These are phyloP conservation scores for Cyberlindnera subsufficiens DNA, from an alignment of 805 yeast species.

Conservation along the genomic window DNA sequence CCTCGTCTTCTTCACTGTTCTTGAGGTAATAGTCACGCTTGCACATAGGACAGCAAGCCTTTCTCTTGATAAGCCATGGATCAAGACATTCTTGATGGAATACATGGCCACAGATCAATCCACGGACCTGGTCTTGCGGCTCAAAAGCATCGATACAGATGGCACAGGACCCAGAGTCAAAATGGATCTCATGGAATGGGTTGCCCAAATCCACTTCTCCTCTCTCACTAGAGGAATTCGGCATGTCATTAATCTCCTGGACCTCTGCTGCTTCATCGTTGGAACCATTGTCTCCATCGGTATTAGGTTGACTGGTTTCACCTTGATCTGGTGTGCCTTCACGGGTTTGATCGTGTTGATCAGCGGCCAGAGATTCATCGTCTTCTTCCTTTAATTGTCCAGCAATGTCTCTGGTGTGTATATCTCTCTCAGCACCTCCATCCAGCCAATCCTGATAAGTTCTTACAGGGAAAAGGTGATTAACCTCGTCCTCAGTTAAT, in stretches of 20 bases:
- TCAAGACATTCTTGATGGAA: constrained; percentile 76
- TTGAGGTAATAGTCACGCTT: constrained; percentile 54
- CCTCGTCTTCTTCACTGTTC: constrained; percentile 14
- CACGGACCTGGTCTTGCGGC: constrained; percentile 60
- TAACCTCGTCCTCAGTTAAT: constrained; percentile 52
- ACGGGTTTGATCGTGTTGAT: constrained; percentile 1
- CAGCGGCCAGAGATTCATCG: constrained; percentile 12
- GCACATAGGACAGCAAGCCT: constrained; percentile 83
- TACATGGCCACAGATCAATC: constrained; percentile 76
- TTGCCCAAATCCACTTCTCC: constrained; percentile 17
- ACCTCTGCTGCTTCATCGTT: background rate
- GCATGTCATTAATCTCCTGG: too few relatives aligned
- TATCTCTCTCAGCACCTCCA: constrained; percentile 53
- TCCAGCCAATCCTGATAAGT: constrained; percentile 55
- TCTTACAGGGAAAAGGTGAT: constrained; percentile 50
- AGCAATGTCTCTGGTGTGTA: constrained; percentile 32
- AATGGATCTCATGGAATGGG: constrained; percentile 32
- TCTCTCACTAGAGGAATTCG: too few relatives aligned
- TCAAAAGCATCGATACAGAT: constrained; percentile 68
- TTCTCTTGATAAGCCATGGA: constrained; percentile 71
- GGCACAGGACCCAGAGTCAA: constrained; percentile 68
- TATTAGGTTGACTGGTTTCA: too few relatives aligned
- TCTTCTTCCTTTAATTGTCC: constrained; percentile 32
- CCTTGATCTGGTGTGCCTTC: too few relatives aligned
- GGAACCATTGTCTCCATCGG: background rate